phyloP scores from a whole-genome alignment of 495 filamentous ascomycete species.

The Neurospora sp. region DNA sequence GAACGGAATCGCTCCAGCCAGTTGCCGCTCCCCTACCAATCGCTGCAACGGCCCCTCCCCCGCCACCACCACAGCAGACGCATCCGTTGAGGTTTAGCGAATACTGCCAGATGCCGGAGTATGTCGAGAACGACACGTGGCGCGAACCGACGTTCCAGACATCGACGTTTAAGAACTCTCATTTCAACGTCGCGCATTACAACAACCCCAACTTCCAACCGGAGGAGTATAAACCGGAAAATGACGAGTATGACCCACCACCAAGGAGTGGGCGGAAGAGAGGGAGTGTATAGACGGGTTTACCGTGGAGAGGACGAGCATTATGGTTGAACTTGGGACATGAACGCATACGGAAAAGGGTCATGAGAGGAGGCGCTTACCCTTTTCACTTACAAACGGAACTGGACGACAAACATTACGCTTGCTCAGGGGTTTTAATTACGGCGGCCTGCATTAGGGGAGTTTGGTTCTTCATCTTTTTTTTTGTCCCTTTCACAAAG shows the following conservation, averaged over 20 bases:
- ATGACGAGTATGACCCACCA: constrained; percentile 25
- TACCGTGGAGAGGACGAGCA: neutral
- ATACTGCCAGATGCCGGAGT: constrained; percentile 32
- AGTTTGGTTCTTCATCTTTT: neutral
- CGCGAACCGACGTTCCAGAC: constrained; percentile 43
- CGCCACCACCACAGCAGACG: constrained; percentile 17
- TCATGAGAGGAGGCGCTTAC: neutral
- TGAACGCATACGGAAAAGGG: neutral
- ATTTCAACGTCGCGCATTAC: constrained; percentile 77
- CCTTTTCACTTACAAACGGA: neutral
- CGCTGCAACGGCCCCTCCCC: constrained; percentile 18
- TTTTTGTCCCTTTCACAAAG: neutral
- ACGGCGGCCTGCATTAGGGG: neutral
- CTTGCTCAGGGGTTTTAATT: neutral
- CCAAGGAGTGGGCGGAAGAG: constrained; percentile 25
- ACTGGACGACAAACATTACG: neutral
- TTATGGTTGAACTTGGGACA: neutral
- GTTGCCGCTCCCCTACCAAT: constrained; percentile 11
- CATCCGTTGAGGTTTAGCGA: constrained; percentile 38
- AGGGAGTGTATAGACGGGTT: constrained; percentile 19
- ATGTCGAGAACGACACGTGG: constrained; percentile 26
- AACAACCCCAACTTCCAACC: constrained; percentile 79
- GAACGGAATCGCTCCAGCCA: constrained; percentile 25
- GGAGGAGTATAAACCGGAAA: constrained; percentile 43
- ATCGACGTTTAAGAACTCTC: constrained; percentile 47